phyloP scores from a whole-genome alignment of 257 asterid species.

The Eucommia ulmoides region DNA sequence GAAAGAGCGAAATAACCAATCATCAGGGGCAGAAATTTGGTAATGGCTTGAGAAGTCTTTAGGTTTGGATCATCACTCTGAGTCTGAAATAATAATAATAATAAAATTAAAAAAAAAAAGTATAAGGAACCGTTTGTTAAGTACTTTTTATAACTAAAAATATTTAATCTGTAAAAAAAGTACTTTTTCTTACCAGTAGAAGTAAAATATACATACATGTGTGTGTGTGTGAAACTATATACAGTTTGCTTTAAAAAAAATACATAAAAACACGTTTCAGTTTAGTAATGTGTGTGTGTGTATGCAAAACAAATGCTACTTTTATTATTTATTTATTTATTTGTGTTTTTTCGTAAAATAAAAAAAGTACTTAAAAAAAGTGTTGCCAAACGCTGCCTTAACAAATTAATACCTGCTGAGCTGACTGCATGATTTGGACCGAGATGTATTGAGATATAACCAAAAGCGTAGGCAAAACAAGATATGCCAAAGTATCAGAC shows the following conservation, averaged over 20 bases:
- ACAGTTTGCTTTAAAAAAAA: not conserved
- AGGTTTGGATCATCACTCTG: conserved; percentile 90
- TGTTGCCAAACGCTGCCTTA: not conserved
- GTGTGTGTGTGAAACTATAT: not conserved
- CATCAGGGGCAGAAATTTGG: conserved; percentile 84
- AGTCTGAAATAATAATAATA: conserved; percentile 10
- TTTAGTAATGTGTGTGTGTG: no score
- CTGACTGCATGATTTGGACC: conserved; percentile 84
- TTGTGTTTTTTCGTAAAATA: not conserved
- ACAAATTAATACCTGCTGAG: conserved; percentile 26
- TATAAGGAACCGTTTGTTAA: no score
- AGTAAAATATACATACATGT: no score
- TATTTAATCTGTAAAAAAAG: no score
- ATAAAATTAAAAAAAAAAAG: not conserved
- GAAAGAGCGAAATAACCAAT: conserved; percentile 89
- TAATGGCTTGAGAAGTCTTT: conserved; percentile 77
- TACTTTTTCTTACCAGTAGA: no score
- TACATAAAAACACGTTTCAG: no score
- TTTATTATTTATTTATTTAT: no score
- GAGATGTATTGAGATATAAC: conserved; percentile 69
- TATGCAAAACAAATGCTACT: no score
- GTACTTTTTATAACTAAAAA: no score
- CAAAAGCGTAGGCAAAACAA: conserved; percentile 80
- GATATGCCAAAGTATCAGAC: conserved; percentile 91
- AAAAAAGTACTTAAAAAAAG: no score